These are phyloP conservation scores for Cronartium quercuum DNA, from an alignment of 1,284 basidiomycete genomes.

Conservation along the genomic window DNA sequence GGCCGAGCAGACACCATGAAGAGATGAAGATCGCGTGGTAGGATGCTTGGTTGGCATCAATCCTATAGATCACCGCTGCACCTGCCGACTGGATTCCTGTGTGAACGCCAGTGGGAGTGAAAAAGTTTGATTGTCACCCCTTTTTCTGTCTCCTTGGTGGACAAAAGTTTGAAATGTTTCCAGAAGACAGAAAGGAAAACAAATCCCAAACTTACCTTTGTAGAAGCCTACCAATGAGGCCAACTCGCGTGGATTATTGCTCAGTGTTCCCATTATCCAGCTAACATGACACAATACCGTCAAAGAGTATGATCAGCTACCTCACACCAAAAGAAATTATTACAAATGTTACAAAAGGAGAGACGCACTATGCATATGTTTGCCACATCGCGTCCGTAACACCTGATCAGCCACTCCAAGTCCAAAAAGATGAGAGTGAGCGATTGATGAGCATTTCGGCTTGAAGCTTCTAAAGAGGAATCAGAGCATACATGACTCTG, in stretches of 20 bases:
- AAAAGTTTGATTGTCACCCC: not conserved
- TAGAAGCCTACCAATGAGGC: slow-evolving; percentile 37
- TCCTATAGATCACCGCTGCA: slow-evolving; percentile 32
- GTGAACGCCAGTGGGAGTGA: not conserved
- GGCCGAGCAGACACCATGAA: slow-evolving; percentile 21
- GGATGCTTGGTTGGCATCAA: slow-evolving; percentile 35
- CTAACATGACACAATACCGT: not conserved
- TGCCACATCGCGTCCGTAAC: slow-evolving; percentile 38
- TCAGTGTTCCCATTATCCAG: slow-evolving; percentile 35
- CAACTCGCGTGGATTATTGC: slow-evolving; percentile 24
- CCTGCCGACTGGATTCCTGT: slow-evolving; percentile 36
- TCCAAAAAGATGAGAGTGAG: too few species aligned
- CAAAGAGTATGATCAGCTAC: not conserved
- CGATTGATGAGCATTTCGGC: not conserved
- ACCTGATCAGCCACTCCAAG: slow-evolving; percentile 6
- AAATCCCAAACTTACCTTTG: slow-evolving; percentile 21
- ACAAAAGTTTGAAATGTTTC: too few species aligned
- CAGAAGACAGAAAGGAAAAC: too few species aligned
- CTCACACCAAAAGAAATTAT: not conserved
- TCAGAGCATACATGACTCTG: not conserved
- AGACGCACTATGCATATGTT: slow-evolving; percentile 31
- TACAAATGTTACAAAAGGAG: not conserved
- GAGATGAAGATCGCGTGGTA: slow-evolving; percentile 38
- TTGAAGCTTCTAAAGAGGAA: not conserved
- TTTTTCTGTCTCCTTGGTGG: not conserved